Conservation (phyloP, 106 monocot genomes). For the Dendrobium officinale region DNA sequence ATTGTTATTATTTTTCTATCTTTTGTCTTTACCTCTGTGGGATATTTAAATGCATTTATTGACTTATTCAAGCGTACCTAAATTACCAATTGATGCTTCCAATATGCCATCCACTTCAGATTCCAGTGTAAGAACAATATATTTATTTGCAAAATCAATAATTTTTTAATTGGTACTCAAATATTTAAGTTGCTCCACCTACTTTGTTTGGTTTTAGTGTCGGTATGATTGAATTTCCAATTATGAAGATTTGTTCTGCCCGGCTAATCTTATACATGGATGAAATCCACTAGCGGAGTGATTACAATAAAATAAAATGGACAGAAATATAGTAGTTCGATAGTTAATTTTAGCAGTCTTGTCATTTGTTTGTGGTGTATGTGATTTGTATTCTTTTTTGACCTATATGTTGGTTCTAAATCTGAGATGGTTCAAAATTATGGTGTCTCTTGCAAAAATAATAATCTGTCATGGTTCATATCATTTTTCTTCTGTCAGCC, state of each 20-base stretch:
- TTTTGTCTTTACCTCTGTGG: not conserved
- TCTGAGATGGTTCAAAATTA: too few species aligned
- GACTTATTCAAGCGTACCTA: not conserved
- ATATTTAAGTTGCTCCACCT: too few species aligned
- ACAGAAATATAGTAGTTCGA: not conserved
- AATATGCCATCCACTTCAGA: not conserved
- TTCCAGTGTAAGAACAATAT: not conserved
- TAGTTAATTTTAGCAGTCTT: not conserved
- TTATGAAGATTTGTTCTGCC: too few species aligned
- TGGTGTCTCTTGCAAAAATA: too few species aligned
- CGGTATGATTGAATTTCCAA: too few species aligned
- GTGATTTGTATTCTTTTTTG: not conserved
- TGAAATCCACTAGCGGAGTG: not conserved
- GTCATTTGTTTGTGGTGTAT: not conserved
- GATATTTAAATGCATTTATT: not conserved
- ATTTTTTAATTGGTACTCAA: not conserved
- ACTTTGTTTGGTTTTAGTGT: too few species aligned
- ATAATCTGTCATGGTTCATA: not conserved
- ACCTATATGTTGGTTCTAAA: not conserved
- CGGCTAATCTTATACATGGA: too few species aligned
- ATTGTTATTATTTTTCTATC: not conserved
- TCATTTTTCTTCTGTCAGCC: conserved; percentile 11
- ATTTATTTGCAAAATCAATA: not conserved
- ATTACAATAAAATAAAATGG: not conserved
- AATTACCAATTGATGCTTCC: not conserved